A percentile compares a stretch with the other conserved stretches of the same genome.
phyloP scores from a whole-genome alignment of 805 yeast species.

The Candida caryicola region DNA sequence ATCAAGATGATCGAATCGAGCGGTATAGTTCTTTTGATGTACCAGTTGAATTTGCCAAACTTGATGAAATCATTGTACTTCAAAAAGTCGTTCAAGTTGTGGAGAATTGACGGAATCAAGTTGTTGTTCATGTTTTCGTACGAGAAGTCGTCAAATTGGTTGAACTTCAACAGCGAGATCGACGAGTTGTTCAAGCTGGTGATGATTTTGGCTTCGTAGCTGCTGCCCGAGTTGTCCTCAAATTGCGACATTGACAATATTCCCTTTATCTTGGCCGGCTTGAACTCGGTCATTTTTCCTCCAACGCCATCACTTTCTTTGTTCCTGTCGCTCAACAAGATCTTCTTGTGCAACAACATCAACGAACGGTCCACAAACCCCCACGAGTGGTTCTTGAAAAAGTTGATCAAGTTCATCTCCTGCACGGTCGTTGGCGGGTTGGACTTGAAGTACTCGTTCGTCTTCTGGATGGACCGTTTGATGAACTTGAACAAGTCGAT shows the following conservation, averaged over 20 bases:
- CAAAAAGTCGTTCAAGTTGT: conserved; percentile 53
- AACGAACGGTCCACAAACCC: conserved; percentile 55
- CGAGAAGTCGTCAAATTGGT: conserved; percentile 39
- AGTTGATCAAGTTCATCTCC: conserved; percentile 44
- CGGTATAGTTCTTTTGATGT: conserved; percentile 58
- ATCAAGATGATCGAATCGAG: conserved; percentile 55
- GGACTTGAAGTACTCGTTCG: conserved; percentile 31
- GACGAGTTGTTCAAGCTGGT: conserved; percentile 36
- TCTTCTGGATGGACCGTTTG: conserved; percentile 44
- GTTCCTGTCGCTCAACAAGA: conserved; percentile 30
- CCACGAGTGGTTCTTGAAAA: conserved; percentile 48
- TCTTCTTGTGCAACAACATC: conserved; percentile 43
- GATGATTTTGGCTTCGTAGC: conserved; percentile 39
- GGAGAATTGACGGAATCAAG: conserved; percentile 54
- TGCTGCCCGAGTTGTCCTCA: conserved; percentile 40
- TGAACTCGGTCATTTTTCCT: conserved; percentile 1
- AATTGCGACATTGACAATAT: conserved; percentile 30
- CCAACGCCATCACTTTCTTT: conserved; percentile 19
- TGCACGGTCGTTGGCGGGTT: conserved; percentile 38
- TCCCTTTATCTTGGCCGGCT: background rate
- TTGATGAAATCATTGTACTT: conserved; percentile 51
- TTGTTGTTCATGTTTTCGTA: conserved; percentile 53
- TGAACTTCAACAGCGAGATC: conserved; percentile 34
- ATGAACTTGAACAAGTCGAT: conserved; percentile 49
- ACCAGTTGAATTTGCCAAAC: conserved; percentile 59